phyloP scores from a whole-genome alignment of 768 basidiomycete species.

The Amanita jacksonii region DNA sequence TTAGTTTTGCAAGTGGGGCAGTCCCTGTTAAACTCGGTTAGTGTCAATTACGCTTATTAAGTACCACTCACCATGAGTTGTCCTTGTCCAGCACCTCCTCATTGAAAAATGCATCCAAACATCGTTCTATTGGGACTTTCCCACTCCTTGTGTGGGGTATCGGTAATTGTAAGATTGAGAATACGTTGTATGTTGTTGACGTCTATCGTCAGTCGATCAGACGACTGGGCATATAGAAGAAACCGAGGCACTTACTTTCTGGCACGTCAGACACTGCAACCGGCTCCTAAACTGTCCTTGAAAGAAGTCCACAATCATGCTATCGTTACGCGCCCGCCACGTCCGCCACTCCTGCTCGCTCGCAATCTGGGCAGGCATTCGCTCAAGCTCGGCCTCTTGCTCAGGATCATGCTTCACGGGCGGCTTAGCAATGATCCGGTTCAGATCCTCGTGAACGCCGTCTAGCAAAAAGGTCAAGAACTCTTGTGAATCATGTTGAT shows the following conservation, averaged over 20 bases:
- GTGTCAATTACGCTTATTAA: too few relatives aligned
- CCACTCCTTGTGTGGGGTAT: constrained; percentile 59
- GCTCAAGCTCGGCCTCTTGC: constrained; percentile 83
- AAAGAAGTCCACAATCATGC: constrained; percentile 92
- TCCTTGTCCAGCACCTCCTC: constrained; percentile 86
- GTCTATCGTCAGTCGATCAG: constrained; percentile 43
- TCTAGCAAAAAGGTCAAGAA: constrained; percentile 92
- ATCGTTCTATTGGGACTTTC: constrained; percentile 65
- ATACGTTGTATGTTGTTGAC: constrained; percentile 93
- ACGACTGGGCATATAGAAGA: neutral
- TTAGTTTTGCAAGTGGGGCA: constrained; percentile 91
- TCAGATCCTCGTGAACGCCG: constrained; percentile 83
- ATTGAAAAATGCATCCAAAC: constrained; percentile 85
- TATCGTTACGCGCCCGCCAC: constrained; percentile 86
- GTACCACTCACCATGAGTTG: constrained; percentile 85
- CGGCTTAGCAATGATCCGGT: constrained; percentile 71
- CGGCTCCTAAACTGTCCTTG: constrained; percentile 94
- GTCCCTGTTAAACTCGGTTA: constrained; percentile 70
- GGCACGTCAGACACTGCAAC: constrained; percentile 83
- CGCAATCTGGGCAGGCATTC: constrained; percentile 77
- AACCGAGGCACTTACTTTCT: constrained; percentile 45
- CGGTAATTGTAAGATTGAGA: constrained; percentile 90
- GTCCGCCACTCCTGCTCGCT: constrained; percentile 89
- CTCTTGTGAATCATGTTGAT: constrained; percentile 98
- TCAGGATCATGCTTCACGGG: constrained; percentile 56